Conservation (phyloP, 2,329 filamentous ascomycete genomes). For the Neofusicoccum umdonicola region DNA sequence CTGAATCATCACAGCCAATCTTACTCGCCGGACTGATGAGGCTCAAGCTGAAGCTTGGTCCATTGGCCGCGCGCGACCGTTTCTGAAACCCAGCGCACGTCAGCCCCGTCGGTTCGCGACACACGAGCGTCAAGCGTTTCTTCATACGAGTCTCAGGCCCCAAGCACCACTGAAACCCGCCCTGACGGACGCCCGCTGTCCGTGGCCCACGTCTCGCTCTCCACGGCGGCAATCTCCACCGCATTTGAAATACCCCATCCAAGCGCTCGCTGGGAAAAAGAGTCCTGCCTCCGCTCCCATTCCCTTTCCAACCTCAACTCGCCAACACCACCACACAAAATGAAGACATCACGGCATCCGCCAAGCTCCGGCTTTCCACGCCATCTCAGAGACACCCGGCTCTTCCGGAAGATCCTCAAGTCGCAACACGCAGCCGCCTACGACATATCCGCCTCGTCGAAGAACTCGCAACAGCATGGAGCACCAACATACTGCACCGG, state of each 20-base stretch:
- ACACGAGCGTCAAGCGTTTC: conserved; percentile 6
- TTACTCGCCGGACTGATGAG: neutral
- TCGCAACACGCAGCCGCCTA: neutral
- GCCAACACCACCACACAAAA: neutral
- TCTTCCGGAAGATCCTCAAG: neutral
- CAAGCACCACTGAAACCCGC: neutral
- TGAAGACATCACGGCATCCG: neutral
- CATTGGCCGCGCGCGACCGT: neutral
- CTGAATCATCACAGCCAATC: too few relatives aligned
- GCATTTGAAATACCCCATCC: conserved; percentile 3
- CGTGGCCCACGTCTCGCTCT: too few relatives aligned
- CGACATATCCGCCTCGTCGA: neutral
- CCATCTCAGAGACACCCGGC: neutral
- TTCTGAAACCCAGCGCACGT: conserved; percentile 2
- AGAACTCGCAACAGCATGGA: neutral
- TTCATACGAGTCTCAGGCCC: neutral
- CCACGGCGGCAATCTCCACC: neutral
- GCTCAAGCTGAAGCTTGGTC: neutral
- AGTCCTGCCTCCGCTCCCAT: neutral
- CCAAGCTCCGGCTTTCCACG: neutral
- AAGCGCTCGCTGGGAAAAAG: neutral
- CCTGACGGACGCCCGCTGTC: neutral
- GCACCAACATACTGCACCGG: neutral
- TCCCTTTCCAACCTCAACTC: neutral
- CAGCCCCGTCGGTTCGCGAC: neutral